Conservation (phyloP, 2,329 filamentous ascomycete genomes). For the Dactylonectria macrodidyma region DNA sequence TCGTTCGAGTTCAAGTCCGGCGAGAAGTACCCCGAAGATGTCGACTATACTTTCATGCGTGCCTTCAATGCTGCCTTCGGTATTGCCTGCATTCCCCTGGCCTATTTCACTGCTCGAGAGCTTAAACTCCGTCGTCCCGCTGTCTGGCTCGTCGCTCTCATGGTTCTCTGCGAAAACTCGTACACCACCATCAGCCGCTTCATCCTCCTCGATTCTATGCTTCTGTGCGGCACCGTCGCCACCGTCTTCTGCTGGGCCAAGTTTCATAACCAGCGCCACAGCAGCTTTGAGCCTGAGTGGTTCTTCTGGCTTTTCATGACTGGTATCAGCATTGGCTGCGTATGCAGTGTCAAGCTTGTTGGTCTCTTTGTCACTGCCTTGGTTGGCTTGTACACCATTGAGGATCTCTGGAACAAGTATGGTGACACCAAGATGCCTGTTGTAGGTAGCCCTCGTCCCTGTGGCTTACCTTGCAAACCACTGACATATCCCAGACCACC, state of each 20-base stretch:
- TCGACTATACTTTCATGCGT: conserved; percentile 99
- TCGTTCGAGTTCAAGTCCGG: conserved; percentile 99
- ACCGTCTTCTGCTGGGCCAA: conserved; percentile 98
- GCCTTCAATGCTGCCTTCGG: conserved; percentile 97
- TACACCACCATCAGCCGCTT: conserved; percentile 99
- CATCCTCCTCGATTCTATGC: conserved; percentile 98
- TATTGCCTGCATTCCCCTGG: conserved; percentile 90
- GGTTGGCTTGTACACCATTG: conserved; percentile 94
- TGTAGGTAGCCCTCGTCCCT: conserved; percentile 61
- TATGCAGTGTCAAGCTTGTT: conserved; percentile 98
- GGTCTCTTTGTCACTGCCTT: conserved; percentile 96
- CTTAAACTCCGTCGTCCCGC: conserved; percentile 88
- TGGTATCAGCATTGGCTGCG: conserved; percentile 95
- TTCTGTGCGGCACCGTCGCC: conserved; percentile 98
- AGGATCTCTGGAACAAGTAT: conserved; percentile 99
- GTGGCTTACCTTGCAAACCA: background rate
- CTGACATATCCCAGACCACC: conserved; percentile 59
- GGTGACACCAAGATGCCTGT: conserved; percentile 93
- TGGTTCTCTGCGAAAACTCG: conserved; percentile 99
- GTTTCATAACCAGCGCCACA: conserved; percentile 89
- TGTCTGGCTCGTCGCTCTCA: conserved; percentile 95
- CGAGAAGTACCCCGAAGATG: conserved; percentile 91
- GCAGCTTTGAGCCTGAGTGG: conserved; percentile 93
- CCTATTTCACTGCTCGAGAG: conserved; percentile 95
- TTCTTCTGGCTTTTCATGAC: conserved; percentile 95